Evolutionary conservation across 129 eudicot genomes (phyloP).

Genomic region (Dittrichia graveolens): DNA sequence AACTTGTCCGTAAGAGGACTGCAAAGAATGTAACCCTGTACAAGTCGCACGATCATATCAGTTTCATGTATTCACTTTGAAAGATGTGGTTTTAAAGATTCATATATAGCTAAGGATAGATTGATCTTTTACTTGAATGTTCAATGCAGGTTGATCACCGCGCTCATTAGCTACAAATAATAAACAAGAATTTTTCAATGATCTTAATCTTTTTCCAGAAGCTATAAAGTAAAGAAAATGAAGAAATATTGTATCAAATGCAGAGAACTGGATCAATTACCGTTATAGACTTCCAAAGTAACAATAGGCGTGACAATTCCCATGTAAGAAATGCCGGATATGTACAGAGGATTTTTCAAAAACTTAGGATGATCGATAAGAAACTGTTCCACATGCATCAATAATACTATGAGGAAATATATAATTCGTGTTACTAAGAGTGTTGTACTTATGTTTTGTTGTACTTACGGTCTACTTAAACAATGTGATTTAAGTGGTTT

Average conservation of each 20-base stretch:
- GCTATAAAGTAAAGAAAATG: background rate
- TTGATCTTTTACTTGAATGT: conserved; percentile 32
- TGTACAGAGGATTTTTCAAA: conserved; percentile 35
- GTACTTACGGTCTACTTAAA: too few species aligned
- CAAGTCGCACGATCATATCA: background rate
- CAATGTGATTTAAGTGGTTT: too few species aligned
- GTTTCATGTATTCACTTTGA: background rate
- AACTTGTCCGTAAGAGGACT: conserved; percentile 37
- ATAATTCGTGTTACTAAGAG: too few species aligned
- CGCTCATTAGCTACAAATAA: conserved; percentile 36
- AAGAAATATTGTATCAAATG: background rate
- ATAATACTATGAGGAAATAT: too few species aligned
- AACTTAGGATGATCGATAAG: conserved; percentile 42
- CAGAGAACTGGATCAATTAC: background rate
- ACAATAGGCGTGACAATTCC: conserved; percentile 37
- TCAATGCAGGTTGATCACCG: conserved; percentile 39
- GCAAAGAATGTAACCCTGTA: conserved; percentile 42
- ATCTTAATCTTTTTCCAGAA: background rate
- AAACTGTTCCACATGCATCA: conserved; percentile 23
- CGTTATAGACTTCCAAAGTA: conserved; percentile 37
- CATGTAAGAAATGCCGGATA: conserved; percentile 35
- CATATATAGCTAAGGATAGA: too few species aligned
- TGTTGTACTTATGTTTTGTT: too few species aligned
- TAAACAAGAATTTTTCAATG: background rate
- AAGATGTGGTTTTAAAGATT: background rate